phyloP scores from a whole-genome alignment of 176 grass and related monocot genomes.

The Leersia perrieri region DNA sequence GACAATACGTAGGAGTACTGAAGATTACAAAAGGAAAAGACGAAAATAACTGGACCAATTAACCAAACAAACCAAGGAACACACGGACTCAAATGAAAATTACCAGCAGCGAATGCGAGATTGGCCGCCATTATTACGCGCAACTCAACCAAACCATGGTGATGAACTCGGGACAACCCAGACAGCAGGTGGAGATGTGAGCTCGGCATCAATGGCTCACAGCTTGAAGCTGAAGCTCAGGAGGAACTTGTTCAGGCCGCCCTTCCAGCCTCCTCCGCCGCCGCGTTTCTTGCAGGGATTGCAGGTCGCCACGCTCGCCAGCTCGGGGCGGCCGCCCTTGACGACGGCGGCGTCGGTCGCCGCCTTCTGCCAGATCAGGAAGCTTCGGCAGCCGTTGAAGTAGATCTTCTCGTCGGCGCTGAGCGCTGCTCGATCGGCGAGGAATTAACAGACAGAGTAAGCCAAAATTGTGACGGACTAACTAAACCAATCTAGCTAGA shows the following conservation, averaged over 20 bases:
- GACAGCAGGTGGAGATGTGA: background rate
- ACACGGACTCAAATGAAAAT: background rate
- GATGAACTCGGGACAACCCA: background rate
- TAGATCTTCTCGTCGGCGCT: conserved; percentile 41
- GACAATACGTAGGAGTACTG: background rate
- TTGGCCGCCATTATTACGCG: background rate
- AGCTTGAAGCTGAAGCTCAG: conserved; percentile 63
- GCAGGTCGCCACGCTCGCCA: background rate
- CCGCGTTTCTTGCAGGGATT: conserved; percentile 30
- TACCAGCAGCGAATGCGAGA: background rate
- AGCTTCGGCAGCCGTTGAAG: conserved; percentile 59
- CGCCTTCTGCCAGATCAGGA: conserved; percentile 62
- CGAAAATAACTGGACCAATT: background rate
- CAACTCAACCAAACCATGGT: background rate
- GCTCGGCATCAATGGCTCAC: conserved; percentile 19
- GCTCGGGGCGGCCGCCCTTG: background rate
- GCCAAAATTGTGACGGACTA: background rate
- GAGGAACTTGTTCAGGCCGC: conserved; percentile 52
- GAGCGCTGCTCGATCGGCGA: conserved; percentile 36
- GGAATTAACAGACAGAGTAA: background rate
- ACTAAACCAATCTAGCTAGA: background rate
- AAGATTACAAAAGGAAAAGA: background rate
- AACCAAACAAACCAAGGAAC: background rate
- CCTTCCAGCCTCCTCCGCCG: conserved; percentile 48
- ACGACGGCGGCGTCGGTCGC: background rate